Conservation (phyloP, 768 basidiomycete genomes). For the Leccinum boreale region DNA sequence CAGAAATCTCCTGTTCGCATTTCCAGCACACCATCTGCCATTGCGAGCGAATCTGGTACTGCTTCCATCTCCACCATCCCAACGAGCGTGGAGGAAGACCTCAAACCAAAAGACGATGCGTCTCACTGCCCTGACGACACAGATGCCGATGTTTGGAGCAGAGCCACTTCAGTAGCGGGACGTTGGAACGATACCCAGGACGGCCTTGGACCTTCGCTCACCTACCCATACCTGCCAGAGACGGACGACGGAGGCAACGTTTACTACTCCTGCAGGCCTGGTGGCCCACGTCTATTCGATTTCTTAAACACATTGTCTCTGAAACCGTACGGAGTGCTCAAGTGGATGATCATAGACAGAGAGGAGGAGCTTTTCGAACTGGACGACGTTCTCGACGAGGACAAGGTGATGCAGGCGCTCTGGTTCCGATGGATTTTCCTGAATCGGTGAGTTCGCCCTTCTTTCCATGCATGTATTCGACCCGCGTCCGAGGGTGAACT, state of each 20-base stretch:
- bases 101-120: slow-evolving; percentile 19
- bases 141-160: background rate
- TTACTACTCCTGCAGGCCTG: slow-evolving; percentile 62
- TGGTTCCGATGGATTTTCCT: slow-evolving; percentile 75
- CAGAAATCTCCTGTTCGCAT: slow-evolving; percentile 2
- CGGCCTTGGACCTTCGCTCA: slow-evolving; percentile 50
- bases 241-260: slow-evolving; percentile 46
- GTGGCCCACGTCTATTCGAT: slow-evolving; percentile 64
- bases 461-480: background rate
- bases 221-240: slow-evolving; percentile 47
- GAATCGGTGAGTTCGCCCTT: slow-evolving; percentile 43
- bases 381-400: slow-evolving; percentile 68
- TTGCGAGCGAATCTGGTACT: slow-evolving; percentile 5
- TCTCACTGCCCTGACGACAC: background rate
- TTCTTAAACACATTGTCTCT: slow-evolving; percentile 56
- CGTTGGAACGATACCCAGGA: slow-evolving; percentile 33
- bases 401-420: slow-evolving; percentile 75
- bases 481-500: background rate
- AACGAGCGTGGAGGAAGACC: slow-evolving; percentile 18
- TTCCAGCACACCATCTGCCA: slow-evolving; percentile 13
- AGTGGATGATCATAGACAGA: slow-evolving; percentile 66
- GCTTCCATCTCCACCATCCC: slow-evolving; percentile 3
- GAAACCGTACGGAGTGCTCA: slow-evolving; percentile 60
- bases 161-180: slow-evolving; percentile 6
- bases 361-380: slow-evolving; percentile 76